phyloP scores from a whole-genome alignment of 83 land plant species.

The Picea abies region DNA sequence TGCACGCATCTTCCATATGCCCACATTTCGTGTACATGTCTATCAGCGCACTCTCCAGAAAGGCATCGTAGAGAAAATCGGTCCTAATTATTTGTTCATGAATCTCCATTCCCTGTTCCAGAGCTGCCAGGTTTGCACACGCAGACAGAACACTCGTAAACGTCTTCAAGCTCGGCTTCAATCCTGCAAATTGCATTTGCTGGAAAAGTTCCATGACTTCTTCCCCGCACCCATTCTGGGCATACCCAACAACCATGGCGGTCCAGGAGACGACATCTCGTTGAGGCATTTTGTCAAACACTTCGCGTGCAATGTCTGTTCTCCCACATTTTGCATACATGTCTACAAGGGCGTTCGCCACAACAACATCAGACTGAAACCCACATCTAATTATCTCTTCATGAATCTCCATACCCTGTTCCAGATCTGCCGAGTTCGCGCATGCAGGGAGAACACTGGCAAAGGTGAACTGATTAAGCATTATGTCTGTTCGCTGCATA shows the following conservation, averaged over 20 bases:
- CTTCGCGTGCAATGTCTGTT: not conserved
- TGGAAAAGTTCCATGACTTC: not conserved
- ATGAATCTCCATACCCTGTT: not conserved
- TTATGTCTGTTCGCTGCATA: not conserved
- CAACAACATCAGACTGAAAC: not conserved
- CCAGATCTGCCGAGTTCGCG: not conserved
- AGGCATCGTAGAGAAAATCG: not conserved
- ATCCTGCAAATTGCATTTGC: not conserved
- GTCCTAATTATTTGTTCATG: constrained; percentile 24
- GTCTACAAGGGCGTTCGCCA: not conserved
- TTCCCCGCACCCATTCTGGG: not conserved
- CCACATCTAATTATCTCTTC: not conserved
- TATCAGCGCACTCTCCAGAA: not conserved
- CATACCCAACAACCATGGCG: constrained; percentile 3
- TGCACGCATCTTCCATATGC: not conserved
- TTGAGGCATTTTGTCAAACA: not conserved
- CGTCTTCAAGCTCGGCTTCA: constrained; percentile 6
- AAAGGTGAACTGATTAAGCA: not conserved
- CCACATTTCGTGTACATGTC: not conserved
- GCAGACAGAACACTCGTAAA: constrained; percentile 50
- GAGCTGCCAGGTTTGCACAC: constrained; percentile 32
- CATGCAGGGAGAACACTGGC: not conserved
- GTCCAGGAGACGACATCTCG: not conserved
- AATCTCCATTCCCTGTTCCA: constrained; percentile 41
- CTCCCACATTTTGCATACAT: not conserved